phyloP scores from a whole-genome alignment of 148 eudicot species.

The Oxyria digyna region DNA sequence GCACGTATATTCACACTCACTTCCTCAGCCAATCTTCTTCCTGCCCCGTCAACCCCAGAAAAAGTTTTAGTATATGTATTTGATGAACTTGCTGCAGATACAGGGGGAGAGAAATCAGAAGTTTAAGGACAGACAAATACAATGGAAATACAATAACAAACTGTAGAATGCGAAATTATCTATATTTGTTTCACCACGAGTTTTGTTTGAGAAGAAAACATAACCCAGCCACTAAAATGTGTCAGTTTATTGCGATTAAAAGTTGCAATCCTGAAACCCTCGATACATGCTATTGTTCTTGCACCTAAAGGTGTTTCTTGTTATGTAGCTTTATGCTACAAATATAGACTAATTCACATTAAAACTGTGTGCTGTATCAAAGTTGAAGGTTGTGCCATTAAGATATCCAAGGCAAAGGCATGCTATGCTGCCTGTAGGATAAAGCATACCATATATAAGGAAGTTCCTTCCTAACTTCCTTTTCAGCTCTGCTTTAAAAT shows the following conservation, averaged over 20 bases:
- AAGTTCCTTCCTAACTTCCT: constrained; percentile 81
- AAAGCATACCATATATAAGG: constrained; percentile 64
- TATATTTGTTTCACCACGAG: neutral
- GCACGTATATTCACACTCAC: constrained; percentile 29
- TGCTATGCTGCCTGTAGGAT: neutral
- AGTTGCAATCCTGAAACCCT: neutral
- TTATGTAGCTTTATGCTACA: no score
- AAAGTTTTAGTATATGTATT: constrained; percentile 80
- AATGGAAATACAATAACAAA: neutral
- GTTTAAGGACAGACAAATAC: neutral
- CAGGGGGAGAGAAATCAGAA: neutral
- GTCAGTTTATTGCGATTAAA: neutral
- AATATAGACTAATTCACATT: no score
- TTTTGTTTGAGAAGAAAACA: neutral
- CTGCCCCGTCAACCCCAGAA: constrained; percentile 88
- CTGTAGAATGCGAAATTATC: neutral
- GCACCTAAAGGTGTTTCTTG: neutral
- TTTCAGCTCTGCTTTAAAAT: constrained; percentile 78
- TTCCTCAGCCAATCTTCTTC: constrained; percentile 90
- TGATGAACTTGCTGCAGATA: constrained; percentile 75
- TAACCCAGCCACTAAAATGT: neutral
- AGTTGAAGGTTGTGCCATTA: neutral
- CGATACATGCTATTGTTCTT: neutral
- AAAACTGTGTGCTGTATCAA: neutral
- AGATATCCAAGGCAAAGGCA: neutral